A percentile compares a stretch with the other conserved stretches of the same genome.
Evolutionary conservation across 1,284 basidiomycete genomes (phyloP).

Genomic region (Rhodotorula sp.): DNA sequence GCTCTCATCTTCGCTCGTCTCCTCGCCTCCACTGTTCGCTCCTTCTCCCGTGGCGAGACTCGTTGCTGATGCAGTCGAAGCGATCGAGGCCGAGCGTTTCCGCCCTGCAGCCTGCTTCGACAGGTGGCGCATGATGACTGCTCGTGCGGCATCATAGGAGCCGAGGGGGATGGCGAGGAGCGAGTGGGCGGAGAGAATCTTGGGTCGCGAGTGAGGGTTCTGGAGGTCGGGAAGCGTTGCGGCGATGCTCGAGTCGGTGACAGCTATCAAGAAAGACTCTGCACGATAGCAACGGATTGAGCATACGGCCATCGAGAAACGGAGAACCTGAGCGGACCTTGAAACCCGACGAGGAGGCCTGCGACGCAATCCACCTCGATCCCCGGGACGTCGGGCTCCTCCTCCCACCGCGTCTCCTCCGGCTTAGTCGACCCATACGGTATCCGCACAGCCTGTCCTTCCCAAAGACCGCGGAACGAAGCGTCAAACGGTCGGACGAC

Average conservation of each 20-base stretch:
- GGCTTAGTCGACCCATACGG: slow-evolving; percentile 17
- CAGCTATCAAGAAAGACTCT: slow-evolving; percentile 28
- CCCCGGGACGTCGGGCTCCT: slow-evolving; percentile 46
- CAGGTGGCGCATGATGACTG: slow-evolving; percentile 20
- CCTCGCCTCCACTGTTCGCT: slow-evolving; percentile 37
- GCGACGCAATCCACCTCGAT: slow-evolving; percentile 32
- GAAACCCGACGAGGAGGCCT: slow-evolving; percentile 53
- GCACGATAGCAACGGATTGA: no score
- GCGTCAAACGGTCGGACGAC: slow-evolving; percentile 17
- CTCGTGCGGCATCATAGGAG: slow-evolving; percentile 4
- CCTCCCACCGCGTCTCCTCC: slow-evolving; percentile 51
- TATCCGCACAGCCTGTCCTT: slow-evolving; percentile 10
- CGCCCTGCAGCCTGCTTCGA: slow-evolving; percentile 61
- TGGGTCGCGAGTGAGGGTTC: background rate
- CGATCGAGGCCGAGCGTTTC: slow-evolving; percentile 57
- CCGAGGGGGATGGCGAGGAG: slow-evolving; percentile 34
- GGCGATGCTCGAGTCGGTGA: slow-evolving; percentile 15
- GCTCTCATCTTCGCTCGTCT: slow-evolving; percentile 60
- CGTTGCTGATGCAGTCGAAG: slow-evolving; percentile 55
- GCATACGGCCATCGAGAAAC: slow-evolving; percentile 38
- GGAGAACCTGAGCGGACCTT: slow-evolving; percentile 49
- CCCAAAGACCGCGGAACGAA: background rate
- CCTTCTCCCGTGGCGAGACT: background rate
- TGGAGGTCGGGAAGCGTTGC: slow-evolving; percentile 28
- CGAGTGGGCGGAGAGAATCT: slow-evolving; percentile 13